Conservation (phyloP, 306 rosid genomes). For the Argentina anserina region DNA sequence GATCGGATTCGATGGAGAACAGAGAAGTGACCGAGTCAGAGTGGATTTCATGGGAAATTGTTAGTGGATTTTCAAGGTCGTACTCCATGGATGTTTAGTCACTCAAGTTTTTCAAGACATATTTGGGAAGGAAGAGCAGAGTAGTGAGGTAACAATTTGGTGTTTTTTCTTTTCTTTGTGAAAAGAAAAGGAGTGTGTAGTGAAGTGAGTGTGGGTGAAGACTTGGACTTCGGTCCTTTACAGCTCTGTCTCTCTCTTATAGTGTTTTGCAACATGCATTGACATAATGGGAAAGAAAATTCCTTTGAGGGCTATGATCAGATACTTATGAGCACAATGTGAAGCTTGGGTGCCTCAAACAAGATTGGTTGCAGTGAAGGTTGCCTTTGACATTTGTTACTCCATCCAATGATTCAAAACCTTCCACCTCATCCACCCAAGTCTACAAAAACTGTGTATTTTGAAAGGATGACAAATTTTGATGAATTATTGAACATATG, state of each 20-base stretch:
- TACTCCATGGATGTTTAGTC: slow-evolving; percentile 58
- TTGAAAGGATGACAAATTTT: no score
- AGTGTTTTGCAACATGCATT: slow-evolving; percentile 18
- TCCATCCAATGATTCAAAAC: not conserved
- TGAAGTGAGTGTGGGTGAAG: slow-evolving; percentile 19
- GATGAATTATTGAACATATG: no score
- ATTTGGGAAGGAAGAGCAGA: slow-evolving; percentile 11
- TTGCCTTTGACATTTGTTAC: not conserved
- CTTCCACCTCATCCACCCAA: not conserved
- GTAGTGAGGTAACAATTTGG: slow-evolving; percentile 19
- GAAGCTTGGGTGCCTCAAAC: slow-evolving; percentile 14
- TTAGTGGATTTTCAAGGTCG: slow-evolving; percentile 86
- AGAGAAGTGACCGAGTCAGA: slow-evolving; percentile 49
- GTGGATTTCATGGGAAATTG: slow-evolving; percentile 39
- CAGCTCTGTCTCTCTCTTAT: slow-evolving; percentile 28
- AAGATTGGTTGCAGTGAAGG: slow-evolving; percentile 18
- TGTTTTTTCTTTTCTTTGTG: slow-evolving; percentile 29
- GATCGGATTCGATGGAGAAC: slow-evolving; percentile 72
- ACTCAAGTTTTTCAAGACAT: slow-evolving; percentile 26
- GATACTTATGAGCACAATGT: slow-evolving; percentile 22
- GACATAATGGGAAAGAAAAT: slow-evolving; percentile 42
- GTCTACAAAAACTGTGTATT: not conserved
- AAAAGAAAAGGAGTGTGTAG: slow-evolving; percentile 29
- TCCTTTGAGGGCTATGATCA: slow-evolving; percentile 34
- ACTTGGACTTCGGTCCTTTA: slow-evolving; percentile 36